Percentiles rank a stretch among this genome's conserved stretches.
phyloP scores from a whole-genome alignment of 2,329 filamentous ascomycete genomes.

The Parastagonospora avenae region DNA sequence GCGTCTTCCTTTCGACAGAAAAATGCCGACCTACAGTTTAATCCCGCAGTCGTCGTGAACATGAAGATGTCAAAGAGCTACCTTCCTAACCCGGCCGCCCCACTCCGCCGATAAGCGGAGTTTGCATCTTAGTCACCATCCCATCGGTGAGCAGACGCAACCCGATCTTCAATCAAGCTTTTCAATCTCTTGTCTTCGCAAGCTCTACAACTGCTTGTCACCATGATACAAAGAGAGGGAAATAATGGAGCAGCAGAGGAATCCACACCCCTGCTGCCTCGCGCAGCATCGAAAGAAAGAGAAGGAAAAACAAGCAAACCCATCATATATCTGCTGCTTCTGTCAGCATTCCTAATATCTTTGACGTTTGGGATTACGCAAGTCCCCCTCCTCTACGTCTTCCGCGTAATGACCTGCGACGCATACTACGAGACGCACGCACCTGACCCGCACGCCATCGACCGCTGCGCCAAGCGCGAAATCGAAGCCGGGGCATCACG shows the following conservation, averaged over 20 bases:
- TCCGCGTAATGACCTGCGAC: constrained; percentile 74
- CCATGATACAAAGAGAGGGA: too few relatives aligned
- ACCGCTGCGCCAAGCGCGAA: constrained; percentile 64
- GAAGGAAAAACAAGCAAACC: constrained; percentile 8
- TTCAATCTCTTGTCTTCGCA: too few relatives aligned
- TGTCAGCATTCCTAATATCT: constrained; percentile 66
- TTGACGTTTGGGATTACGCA: constrained; percentile 58
- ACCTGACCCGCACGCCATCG: constrained; percentile 48
- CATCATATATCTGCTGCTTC: constrained; percentile 54
- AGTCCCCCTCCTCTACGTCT: constrained; percentile 65
- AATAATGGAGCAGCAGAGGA: constrained; percentile 6
- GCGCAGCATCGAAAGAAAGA: constrained; percentile 15
- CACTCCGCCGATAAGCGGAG: constrained; percentile 5
- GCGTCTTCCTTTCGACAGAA: background rate
- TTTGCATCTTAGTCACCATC: background rate
- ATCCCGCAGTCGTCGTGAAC: background rate
- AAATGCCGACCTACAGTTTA: background rate
- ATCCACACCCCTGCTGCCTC: constrained; percentile 21
- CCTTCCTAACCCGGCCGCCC: background rate
- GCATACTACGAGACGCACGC: constrained; percentile 67
- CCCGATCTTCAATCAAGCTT: too few relatives aligned
- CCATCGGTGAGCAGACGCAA: too few relatives aligned
- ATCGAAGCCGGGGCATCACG: constrained; percentile 69
- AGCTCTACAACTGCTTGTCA: too few relatives aligned
- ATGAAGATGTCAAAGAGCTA: background rate